Evolutionary conservation across 352 stramenopile species (phyloP).

Genomic region (Pythium utonaiense): DNA sequence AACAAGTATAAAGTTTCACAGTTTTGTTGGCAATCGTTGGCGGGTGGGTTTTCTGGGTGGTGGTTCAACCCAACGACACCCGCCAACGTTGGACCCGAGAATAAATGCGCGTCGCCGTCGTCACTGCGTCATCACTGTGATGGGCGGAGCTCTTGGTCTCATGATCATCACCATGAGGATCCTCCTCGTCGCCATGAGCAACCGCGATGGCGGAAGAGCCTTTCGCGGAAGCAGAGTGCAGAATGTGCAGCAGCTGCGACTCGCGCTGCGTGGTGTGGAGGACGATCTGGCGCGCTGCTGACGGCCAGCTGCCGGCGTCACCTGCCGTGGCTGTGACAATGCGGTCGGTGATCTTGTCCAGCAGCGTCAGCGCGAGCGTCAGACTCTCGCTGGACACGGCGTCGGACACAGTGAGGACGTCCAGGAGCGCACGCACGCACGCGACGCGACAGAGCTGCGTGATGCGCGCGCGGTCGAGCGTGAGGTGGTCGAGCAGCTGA

Average conservation of each 20-base stretch:
- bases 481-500: constrained; percentile 22
- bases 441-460: constrained; percentile 18
- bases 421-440: constrained; percentile 15
- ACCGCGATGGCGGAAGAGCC: too few species aligned
- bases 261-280: not conserved
- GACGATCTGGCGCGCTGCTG: constrained; percentile 14
- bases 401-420: constrained; percentile 9
- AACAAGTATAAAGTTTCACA: not conserved
- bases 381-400: constrained; percentile 3
- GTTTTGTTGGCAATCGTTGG: constrained; percentile 1
- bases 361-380: constrained; percentile 7
- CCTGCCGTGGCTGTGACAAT: constrained; percentile 9
- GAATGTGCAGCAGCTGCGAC: not conserved
- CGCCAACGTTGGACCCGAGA: constrained; percentile 17
- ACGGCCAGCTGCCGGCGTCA: not conserved
- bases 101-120: constrained; percentile 5
- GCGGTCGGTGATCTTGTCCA: constrained; percentile 17
- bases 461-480: constrained; percentile 5
- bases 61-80: not conserved
- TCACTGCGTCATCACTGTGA: not conserved
- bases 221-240: too few species aligned
- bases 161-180: too few species aligned
- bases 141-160: too few species aligned
- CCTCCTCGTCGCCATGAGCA: too few species aligned
- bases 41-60: constrained; percentile 11